phyloP scores from a whole-genome alignment of 192 early-diverging fungal genomes.

The Neocallimastix lanati region DNA sequence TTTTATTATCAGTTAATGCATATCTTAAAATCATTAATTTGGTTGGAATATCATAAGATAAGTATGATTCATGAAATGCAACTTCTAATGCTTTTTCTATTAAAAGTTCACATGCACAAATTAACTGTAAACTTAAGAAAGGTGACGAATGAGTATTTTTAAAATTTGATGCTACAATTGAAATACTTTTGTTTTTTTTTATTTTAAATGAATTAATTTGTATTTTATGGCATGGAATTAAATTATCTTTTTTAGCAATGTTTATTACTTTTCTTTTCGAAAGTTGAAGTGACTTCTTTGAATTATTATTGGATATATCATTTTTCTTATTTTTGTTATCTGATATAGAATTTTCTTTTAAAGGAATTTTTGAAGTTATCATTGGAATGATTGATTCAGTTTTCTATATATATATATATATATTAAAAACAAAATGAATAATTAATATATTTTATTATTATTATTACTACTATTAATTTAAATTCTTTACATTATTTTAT shows the following conservation, averaged over 20 bases:
- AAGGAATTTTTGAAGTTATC: too few relatives aligned
- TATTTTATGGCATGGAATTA: background rate
- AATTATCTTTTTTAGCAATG: background rate
- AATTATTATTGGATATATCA: too few relatives aligned
- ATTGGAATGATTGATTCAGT: too few relatives aligned
- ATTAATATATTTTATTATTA: too few relatives aligned
- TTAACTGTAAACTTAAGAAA: background rate
- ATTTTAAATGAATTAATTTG: background rate
- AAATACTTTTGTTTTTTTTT: background rate
- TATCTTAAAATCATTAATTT: background rate
- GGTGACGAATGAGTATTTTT: background rate
- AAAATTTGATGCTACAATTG: background rate
- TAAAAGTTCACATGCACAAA: background rate
- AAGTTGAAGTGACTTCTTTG: too few relatives aligned
- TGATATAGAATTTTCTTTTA: too few relatives aligned
- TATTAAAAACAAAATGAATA: too few relatives aligned
- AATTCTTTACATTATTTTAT: too few relatives aligned
- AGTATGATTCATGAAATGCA: background rate
- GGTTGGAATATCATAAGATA: background rate
- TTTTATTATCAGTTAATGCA: background rate
- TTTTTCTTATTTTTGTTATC: too few relatives aligned
- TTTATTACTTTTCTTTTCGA: background rate
- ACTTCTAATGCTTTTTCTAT: background rate
- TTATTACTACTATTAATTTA: too few relatives aligned
- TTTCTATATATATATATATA: too few relatives aligned